Evolutionary conservation across 2,329 filamentous ascomycete species (phyloP).

Genomic region (Ophiostoma triangulosporum): DNA sequence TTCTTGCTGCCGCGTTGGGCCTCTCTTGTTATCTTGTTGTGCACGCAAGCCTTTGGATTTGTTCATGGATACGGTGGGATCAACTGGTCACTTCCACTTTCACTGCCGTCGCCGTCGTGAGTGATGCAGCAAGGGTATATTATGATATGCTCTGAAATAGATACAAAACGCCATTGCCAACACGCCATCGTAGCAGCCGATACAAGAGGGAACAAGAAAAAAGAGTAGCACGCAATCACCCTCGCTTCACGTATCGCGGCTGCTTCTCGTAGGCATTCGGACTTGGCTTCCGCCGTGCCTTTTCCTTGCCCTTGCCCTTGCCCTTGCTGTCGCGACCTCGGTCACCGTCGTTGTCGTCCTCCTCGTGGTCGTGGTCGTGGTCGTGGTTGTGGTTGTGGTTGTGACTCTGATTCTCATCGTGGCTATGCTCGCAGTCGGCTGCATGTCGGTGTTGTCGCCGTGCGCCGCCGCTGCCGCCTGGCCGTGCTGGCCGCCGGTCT

Average conservation of each 20-base stretch:
- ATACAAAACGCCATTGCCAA: not conserved
- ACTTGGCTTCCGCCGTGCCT: constrained; percentile 37
- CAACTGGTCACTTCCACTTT: not conserved
- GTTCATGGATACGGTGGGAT: not conserved
- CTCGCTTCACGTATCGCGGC: constrained; percentile 29
- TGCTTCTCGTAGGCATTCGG: constrained; percentile 76
- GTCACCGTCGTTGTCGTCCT: constrained; percentile 18
- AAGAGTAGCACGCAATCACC: not conserved
- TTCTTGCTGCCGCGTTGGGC: not conserved
- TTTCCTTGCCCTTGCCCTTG: constrained; percentile 13
- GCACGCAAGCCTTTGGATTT: not conserved
- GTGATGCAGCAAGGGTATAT: no score
- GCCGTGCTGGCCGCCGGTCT: constrained; percentile 15
- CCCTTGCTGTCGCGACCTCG: not conserved
- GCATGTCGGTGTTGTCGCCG: constrained; percentile 18
- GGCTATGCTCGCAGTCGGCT: constrained; percentile 21
- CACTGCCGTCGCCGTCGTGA: no score
- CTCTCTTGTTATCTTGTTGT: not conserved
- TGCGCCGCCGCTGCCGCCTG: constrained; percentile 15
- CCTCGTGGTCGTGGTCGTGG: constrained; percentile 22
- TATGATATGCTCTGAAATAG: no score
- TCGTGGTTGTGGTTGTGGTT: constrained; percentile 21
- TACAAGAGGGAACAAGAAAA: not conserved
- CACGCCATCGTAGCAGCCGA: no score
- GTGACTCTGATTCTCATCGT: constrained; percentile 20